Conservation (phyloP, 169 alveolate species). For the Theileria annulata region DNA sequence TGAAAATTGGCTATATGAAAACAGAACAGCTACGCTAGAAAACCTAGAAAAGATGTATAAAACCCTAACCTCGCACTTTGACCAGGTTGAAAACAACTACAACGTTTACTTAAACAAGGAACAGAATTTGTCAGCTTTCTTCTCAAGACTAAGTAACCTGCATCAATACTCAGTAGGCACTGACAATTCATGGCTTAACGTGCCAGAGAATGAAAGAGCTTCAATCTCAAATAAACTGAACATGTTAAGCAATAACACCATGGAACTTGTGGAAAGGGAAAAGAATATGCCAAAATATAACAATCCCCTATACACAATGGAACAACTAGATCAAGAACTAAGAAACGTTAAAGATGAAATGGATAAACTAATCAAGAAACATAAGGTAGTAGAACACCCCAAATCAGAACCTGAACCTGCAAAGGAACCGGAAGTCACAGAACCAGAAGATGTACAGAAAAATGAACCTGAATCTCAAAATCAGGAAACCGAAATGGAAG, state of each 20-base stretch:
- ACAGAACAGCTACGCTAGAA: constrained; percentile 68
- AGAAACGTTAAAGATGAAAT: constrained; percentile 57
- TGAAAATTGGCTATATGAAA: constrained; percentile 75
- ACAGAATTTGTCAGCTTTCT: constrained; percentile 56
- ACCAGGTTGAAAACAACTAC: constrained; percentile 59
- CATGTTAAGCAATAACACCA: constrained; percentile 25
- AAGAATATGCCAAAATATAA: constrained; percentile 27
- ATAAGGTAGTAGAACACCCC: constrained; percentile 57
- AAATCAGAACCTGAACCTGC: constrained; percentile 34
- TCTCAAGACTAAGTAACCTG: constrained; percentile 43
- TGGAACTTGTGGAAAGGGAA: constrained; percentile 38
- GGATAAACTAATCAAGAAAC: constrained; percentile 63
- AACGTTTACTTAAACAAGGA: constrained; percentile 61
- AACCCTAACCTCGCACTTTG: constrained; percentile 47
- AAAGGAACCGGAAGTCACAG: constrained; percentile 38
- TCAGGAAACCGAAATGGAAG: constrained; percentile 27
- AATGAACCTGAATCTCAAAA: constrained; percentile 48
- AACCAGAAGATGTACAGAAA: constrained; percentile 40
- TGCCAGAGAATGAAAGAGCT: constrained; percentile 49
- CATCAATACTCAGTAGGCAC: constrained; percentile 61
- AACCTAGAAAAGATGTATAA: constrained; percentile 52
- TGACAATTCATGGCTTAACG: constrained; percentile 67
- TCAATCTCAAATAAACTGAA: constrained; percentile 30
- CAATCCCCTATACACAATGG: constrained; percentile 68
- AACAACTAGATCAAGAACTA: constrained; percentile 56